These are phyloP conservation scores for Sisymbrium altissimum DNA, from an alignment of 345 rosid species.

Conservation along the genomic window DNA sequence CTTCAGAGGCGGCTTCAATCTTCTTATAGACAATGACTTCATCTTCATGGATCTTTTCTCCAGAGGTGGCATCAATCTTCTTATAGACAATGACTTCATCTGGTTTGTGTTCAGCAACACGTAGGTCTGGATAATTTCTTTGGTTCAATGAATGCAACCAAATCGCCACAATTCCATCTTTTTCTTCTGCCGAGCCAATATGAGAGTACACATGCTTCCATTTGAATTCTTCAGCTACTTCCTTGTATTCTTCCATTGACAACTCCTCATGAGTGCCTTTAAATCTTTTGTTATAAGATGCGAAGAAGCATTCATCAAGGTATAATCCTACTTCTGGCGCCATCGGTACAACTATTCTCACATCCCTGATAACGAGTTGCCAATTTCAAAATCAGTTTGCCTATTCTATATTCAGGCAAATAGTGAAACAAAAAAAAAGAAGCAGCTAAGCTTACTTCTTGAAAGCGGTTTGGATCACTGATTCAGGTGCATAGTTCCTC, in stretches of 20 bases:
- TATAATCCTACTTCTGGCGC: conserved; percentile 98
- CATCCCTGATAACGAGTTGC: conserved; percentile 43
- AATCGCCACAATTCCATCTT: conserved; percentile 74
- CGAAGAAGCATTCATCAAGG: conserved; percentile 87
- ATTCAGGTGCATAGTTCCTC: conserved; percentile 79
- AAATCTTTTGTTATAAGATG: conserved; percentile 81
- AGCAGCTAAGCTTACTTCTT: conserved; percentile 47
- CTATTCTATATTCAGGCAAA: conserved; percentile 8
- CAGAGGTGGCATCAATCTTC: conserved; percentile 19
- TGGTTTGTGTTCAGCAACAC: conserved; percentile 14
- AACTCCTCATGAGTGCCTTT: conserved; percentile 81
- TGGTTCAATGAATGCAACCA: conserved; percentile 95
- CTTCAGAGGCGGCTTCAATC: conserved; percentile 9
- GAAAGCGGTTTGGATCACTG: conserved; percentile 60
- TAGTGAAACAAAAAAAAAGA: neutral
- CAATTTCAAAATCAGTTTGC: neutral
- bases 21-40: conserved; percentile 17
- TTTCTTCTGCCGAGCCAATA: conserved; percentile 71
- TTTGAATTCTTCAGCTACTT: conserved; percentile 75
- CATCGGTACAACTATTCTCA: conserved; percentile 67
- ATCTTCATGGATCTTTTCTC: conserved; percentile 20
- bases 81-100: conserved; percentile 32
- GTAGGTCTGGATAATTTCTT: conserved; percentile 77
- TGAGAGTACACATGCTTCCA: conserved; percentile 81
- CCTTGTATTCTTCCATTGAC: conserved; percentile 69